Percentiles rank a stretch among this genome's conserved stretches.
phyloP scores from a whole-genome alignment of 75 land plant genomes.

The Cryptomeria japonica region DNA sequence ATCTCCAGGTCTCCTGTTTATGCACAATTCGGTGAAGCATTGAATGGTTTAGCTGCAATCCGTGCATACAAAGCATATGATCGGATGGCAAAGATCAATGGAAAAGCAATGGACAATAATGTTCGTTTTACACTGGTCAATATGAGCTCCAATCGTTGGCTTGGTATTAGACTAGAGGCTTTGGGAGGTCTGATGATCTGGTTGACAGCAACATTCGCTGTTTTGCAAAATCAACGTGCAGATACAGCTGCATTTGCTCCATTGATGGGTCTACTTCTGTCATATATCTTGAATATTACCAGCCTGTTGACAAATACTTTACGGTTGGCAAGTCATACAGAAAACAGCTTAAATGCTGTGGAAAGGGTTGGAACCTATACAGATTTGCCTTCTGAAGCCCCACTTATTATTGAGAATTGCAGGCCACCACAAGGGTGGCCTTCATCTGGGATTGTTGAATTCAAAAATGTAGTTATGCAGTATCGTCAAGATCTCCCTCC shows the following conservation, averaged over 20 bases:
- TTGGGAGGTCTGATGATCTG: constrained; percentile 97
- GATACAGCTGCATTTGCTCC: constrained; percentile 80
- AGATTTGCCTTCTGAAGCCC: constrained; percentile 91
- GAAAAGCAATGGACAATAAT: constrained; percentile 91
- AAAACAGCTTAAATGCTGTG: constrained; percentile 94
- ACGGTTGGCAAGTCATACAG: constrained; percentile 84
- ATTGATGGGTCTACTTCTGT: constrained; percentile 92
- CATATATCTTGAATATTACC: constrained; percentile 89
- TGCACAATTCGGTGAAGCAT: constrained; percentile 98
- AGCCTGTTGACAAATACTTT: constrained; percentile 61
- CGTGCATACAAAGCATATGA: constrained; percentile 98
- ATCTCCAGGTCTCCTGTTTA: constrained; percentile 96
- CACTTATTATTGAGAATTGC: constrained; percentile 72
- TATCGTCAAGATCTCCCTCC: constrained; percentile 91
- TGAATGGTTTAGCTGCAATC: constrained; percentile 90
- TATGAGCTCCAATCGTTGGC: constrained; percentile 92
- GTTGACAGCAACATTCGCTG: constrained; percentile 92
- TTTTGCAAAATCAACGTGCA: constrained; percentile 77
- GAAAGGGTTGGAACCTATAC: constrained; percentile 89
- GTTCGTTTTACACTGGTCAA: constrained; percentile 78
- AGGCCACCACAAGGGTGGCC: constrained; percentile 99
- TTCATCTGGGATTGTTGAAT: constrained; percentile 65
- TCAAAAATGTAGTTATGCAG: constrained; percentile 84
- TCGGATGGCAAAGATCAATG: constrained; percentile 88
- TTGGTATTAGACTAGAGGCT: constrained; percentile 79